Percentiles rank a stretch among this genome's conserved stretches.
phyloP scores from a whole-genome alignment of 2,329 filamentous ascomycete species.

The Coniella vitis region DNA sequence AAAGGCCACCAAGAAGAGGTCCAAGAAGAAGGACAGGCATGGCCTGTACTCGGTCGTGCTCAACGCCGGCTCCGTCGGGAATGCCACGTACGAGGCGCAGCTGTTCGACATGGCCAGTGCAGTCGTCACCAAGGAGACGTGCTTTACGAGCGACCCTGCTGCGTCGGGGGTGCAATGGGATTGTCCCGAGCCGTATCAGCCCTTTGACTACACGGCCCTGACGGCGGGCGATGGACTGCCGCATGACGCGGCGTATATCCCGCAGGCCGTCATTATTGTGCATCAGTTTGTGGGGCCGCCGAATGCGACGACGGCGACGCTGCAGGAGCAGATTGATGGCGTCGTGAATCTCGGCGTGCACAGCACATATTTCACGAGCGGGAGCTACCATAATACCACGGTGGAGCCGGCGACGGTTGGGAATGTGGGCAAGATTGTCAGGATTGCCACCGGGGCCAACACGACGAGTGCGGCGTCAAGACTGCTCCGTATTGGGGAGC shows the following conservation, averaged over 20 bases:
- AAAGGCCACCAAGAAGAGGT: background rate
- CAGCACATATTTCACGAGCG: slow-evolving; percentile 19
- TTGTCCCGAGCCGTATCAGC: slow-evolving; percentile 15
- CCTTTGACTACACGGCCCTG: slow-evolving; percentile 7
- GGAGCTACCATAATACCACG: slow-evolving; percentile 16
- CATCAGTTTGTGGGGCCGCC: slow-evolving; percentile 17
- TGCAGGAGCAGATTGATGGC: slow-evolving; percentile 13
- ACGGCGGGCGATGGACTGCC: slow-evolving; percentile 11
- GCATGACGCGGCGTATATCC: slow-evolving; percentile 9
- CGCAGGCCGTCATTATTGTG: slow-evolving; percentile 15
- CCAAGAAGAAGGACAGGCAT: background rate
- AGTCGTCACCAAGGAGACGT: slow-evolving; percentile 18
- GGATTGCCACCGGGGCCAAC: slow-evolving; percentile 2
- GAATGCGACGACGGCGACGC: slow-evolving; percentile 10
- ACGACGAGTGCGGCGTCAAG: background rate
- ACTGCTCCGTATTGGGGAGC: too few species aligned
- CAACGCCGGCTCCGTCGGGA: slow-evolving; percentile 13
- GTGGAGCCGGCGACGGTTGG: slow-evolving; percentile 11
- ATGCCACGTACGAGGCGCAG: slow-evolving; percentile 34
- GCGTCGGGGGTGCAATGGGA: slow-evolving; percentile 5
- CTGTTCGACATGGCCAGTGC: slow-evolving; percentile 15
- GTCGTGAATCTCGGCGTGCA: slow-evolving; percentile 14
- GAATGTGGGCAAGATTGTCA: slow-evolving; percentile 9
- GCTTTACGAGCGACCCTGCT: slow-evolving; percentile 13
- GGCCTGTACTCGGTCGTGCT: slow-evolving; percentile 14